Percentiles rank a stretch among this genome's conserved stretches.
Conservation (phyloP, 2,329 filamentous ascomycete genomes). For the Apiospora koreana region DNA sequence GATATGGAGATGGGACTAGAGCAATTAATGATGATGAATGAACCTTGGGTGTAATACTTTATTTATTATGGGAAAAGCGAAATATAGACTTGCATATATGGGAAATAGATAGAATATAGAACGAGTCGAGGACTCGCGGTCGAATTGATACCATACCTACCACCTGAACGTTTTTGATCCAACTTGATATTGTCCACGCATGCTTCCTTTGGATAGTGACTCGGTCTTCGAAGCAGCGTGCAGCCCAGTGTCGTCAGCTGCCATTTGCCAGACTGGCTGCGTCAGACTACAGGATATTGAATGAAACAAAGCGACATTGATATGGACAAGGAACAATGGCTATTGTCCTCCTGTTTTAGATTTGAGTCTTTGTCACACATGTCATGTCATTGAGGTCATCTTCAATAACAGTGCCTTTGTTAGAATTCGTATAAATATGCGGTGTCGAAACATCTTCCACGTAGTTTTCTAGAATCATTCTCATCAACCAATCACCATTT, state of each 20-base stretch:
- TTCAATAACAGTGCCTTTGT: background rate
- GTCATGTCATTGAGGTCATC: too few relatives aligned
- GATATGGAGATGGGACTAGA: too few relatives aligned
- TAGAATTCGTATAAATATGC: background rate
- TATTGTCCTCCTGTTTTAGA: too few relatives aligned
- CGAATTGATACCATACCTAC: background rate
- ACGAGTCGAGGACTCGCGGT: background rate
- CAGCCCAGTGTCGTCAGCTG: background rate
- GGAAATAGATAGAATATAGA: background rate
- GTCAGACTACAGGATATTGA: too few relatives aligned
- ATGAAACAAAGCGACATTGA: background rate
- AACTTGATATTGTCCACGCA: too few relatives aligned
- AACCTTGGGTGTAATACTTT: background rate
- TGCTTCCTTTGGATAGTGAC: background rate
- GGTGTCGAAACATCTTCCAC: background rate
- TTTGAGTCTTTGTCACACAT: too few relatives aligned
- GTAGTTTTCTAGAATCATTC: too few relatives aligned
- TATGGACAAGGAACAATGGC: too few relatives aligned
- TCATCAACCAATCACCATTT: too few relatives aligned
- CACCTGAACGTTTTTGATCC: too few relatives aligned
- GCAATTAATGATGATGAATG: background rate
- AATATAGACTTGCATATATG: background rate
- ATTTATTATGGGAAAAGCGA: background rate
- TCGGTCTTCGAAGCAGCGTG: fast-evolving
- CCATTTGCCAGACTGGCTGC: background rate